Base-by-base conservation (phyloP, 2,329 filamentous ascomycete species). In the Dactylonectria macrodidyma region DNA sequence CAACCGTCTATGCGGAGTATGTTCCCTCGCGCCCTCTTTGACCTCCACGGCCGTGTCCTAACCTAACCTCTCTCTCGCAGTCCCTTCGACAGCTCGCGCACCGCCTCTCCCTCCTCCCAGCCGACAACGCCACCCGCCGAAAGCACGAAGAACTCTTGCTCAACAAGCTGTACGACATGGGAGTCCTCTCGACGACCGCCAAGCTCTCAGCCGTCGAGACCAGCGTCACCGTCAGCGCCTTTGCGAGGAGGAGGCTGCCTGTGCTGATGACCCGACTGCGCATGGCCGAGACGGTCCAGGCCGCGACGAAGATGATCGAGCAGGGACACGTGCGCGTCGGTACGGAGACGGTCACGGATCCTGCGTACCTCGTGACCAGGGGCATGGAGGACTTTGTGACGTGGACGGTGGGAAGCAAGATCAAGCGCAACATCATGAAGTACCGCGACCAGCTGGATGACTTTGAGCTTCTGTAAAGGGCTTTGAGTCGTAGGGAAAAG, bases 321-420 rank as follows among this genome's bases (percentile, higher is more conserved):
- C 94, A 97, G 78, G 95, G 95, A 7, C 95, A 98, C 79, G 95
- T 98, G 3, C 87, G 95, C 55, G 94, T 97, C 1, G 95, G 95
- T 12, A 95, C 94, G 0, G 94, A 98, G 78, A 93, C 95, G 1
- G 89, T 98, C 30, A 97, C 93, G 2, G 95, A 98, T 79, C 91
- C 95, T 33, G 95, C 95, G 1, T 98, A 95, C 77, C 82, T 98
- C 60, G 94, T 98, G 8, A 96, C 94, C 44, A 87, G 95, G 72
- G 93, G 90, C 68, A 94, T 97, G 88, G 95, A 98, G 83, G 95
- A 98, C 83, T 97, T 97, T 80, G 93, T 98, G 19, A 98, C 95
- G 0, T 98, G 95, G 95, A 92, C 95, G 10, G 93, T 97, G 76
- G 94, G 94, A 67, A 97, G 94, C 82, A 98, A 98, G 92, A 95